These are phyloP conservation scores for Microdochium nivale DNA, from an alignment of 2,329 filamentous ascomycete species.

Conservation along the genomic window DNA sequence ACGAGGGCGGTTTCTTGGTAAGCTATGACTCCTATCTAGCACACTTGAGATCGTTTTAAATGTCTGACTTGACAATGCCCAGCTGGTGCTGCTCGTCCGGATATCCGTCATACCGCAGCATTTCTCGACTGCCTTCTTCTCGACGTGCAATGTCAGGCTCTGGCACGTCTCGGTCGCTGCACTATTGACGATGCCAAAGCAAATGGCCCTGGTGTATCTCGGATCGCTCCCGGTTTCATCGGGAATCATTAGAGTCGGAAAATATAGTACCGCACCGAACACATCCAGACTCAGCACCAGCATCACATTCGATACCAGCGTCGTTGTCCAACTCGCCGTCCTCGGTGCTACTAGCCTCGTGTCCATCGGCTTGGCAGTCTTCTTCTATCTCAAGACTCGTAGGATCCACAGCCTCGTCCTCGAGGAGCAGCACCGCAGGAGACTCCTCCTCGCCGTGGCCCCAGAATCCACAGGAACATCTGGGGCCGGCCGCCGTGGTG, in stretches of 20 bases:
- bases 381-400: not conserved
- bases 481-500: no score
- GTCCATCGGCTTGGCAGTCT: not conserved
- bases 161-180: not conserved
- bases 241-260: not conserved
- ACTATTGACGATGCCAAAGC: not conserved
- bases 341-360: not conserved
- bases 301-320: not conserved
- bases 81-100: not conserved
- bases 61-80: not conserved
- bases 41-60: not conserved
- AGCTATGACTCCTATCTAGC: not conserved
- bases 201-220: not conserved
- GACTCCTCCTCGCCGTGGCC: not conserved
- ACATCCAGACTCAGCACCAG: not conserved
- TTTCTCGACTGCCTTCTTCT: not conserved
- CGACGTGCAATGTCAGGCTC: not conserved
- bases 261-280: not conserved
- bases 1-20: not conserved
- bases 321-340: not conserved
- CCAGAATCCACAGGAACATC: not conserved
- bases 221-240: not conserved
- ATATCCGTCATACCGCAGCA: not conserved
- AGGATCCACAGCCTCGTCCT: not conserved
- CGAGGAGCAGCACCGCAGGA: not conserved